Evolutionary conservation across 768 basidiomycete genomes (phyloP), one percentile per base, ranked within the genome.

Genomic region (Zangia roseola): DNA sequence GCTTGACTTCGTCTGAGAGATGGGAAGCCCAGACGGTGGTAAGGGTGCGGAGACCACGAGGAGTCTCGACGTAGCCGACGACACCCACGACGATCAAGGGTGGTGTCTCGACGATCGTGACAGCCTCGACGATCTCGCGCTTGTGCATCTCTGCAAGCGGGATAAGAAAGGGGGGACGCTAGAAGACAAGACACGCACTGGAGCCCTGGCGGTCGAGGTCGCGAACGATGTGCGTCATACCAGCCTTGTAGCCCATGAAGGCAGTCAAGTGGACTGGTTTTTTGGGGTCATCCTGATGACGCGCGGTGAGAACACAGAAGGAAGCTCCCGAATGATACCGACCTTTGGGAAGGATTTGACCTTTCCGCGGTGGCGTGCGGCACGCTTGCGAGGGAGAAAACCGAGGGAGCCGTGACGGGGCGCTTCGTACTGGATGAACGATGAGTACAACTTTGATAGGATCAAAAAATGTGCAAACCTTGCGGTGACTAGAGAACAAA

Each of bases 291-390:
- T 99, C 97, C 95, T 97, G 59, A 40, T 47, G 41, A 19, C 28
- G 23, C 16, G 24, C 13, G 46, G 31, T 53, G 14, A 65, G 51
- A 25, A n/a, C 30, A 28, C 31, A 40, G n/a, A 41, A 31, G 37
- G 17, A n/a, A 35, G 37, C 28, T 20, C 0, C 33, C 2, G 26
- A 3, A 10, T 4, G 8, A 7, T 30, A 63, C 84, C 52, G 55
- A 92, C 94, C 86, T 86, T 94, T 68, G 97, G 97, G 88, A 98
- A 99, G 57, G 94, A 84, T 84, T 99, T 99, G 74, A 97, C 94
- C 81, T 94, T 94, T 72, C 95, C 95, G 63, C 95, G 87, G 77
- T 97, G 95, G 69, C 95, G 87, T 58, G 95, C 94, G 48, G 95
- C 80, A 66, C 95, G 86, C 79, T 99, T 98, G 70, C 90, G 84